Evolutionary conservation across 1,284 basidiomycete genomes (phyloP), one percentile per base, ranked within the genome.

Genomic region (Puccinia triticina): DNA sequence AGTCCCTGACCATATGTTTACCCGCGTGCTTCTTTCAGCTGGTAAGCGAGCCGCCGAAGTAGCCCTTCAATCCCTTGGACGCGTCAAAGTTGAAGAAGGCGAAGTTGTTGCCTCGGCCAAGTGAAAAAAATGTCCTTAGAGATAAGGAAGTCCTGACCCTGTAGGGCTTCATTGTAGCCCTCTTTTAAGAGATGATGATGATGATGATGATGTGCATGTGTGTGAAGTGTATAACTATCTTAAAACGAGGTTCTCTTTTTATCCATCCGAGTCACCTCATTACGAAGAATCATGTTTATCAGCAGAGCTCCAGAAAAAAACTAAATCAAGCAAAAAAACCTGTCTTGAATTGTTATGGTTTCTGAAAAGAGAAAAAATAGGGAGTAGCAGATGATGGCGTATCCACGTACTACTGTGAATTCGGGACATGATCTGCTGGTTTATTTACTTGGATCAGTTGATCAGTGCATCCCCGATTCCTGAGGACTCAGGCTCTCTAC

Each of bases 71-170:
- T 73, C 67, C n/a, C 69, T 81, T 43, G 50, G 40, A 11, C 55
- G 55, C 14, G 69, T 81, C 29, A 81, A 81, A 53, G 59, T 81
- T 18, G 78, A 81, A 46, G 78, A 81, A 59, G 78, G 78, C 18
- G 78, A 81, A 50, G 78, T 81, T 37, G 67, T 81, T 57, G 78
- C 34, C 37, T 81, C 71, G 50, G 78, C 78, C 57, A 73, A 73
- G 53, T 73, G 23, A 73, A 34, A 4, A 5, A 11, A 16, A 61
- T 34, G 1, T 61, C 26, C 29, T n/a, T 1, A 32, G 7, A 61
- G 59, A 61, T 21, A 16, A 50, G 48, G 48, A 8, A 50, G 48
- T 50, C 48, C 16, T 50, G 48, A 50, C 14, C 16, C 18, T 50
- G 11, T 16, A 34, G 59, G 26, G 10, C 14, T 5, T 8, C 1